Evolutionary conservation across 2,329 filamentous ascomycete genomes (phyloP).

Genomic region (Bipolaris zeicola): DNA sequence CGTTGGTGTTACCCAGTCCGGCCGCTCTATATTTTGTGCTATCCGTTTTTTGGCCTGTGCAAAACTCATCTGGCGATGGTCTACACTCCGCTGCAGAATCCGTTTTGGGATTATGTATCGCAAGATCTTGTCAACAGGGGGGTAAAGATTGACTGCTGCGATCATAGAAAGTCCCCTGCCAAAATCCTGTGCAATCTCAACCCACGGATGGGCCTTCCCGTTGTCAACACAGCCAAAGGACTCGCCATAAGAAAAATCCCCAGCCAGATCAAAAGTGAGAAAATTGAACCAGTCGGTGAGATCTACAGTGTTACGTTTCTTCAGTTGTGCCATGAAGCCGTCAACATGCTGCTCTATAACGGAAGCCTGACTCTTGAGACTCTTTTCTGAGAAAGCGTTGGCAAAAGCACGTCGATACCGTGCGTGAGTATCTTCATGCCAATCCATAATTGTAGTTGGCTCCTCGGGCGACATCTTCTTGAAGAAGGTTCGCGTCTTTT

Average conservation of each 20-base stretch:
- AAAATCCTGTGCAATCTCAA: conserved; percentile 36
- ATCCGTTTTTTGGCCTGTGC: conserved; percentile 33
- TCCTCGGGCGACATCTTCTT: conserved; percentile 33
- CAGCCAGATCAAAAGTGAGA: conserved; percentile 39
- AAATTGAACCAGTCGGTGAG: conserved; percentile 25
- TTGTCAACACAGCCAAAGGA: conserved; percentile 50
- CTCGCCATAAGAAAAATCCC: conserved; percentile 59
- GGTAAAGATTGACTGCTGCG: conserved; percentile 32
- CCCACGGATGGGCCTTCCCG: conserved; percentile 48
- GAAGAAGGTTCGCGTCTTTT: conserved; percentile 33
- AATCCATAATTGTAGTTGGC: conserved; percentile 33
- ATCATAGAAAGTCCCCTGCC: conserved; percentile 41
- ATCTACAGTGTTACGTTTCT: conserved; percentile 23
- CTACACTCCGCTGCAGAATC: conserved; percentile 26
- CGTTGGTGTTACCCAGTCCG: conserved; percentile 37
- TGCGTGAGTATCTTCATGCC: conserved; percentile 31
- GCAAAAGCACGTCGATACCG: conserved; percentile 33
- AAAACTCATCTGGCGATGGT: conserved; percentile 33
- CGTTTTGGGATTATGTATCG: conserved; percentile 32
- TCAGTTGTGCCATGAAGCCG: conserved; percentile 28
- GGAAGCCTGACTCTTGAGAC: conserved; percentile 30
- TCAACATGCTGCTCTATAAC: conserved; percentile 34
- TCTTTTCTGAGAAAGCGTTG: conserved; percentile 37
- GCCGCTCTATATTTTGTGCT: conserved; percentile 22
- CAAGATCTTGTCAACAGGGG: conserved; percentile 30